A percentile compares a stretch with the other conserved stretches of the same genome.
Conservation (phyloP, 1,284 basidiomycete species). For the Lentinus polychrous region DNA sequence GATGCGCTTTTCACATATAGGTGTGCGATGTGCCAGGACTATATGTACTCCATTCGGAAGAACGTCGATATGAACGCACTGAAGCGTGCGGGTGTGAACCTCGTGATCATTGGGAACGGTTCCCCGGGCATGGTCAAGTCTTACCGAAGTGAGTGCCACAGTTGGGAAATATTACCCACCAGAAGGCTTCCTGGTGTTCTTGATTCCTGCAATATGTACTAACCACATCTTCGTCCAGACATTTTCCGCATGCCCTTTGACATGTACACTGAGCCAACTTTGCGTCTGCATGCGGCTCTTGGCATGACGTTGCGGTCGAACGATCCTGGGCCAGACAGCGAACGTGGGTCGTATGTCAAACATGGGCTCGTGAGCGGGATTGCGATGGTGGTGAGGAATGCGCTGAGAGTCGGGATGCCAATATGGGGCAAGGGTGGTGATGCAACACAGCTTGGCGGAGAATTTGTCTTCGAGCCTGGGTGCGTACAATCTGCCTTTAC, state of each 20-base stretch:
- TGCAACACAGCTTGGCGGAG: constrained; percentile 75
- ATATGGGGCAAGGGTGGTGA: constrained; percentile 78
- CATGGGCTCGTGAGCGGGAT: constrained; percentile 60
- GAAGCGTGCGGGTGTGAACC: constrained; percentile 44
- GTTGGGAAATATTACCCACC: not conserved
- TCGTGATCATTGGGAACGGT: constrained; percentile 78
- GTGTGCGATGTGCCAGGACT: constrained; percentile 81
- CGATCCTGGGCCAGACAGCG: constrained; percentile 38
- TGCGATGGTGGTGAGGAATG: constrained; percentile 62
- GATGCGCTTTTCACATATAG: constrained; percentile 23
- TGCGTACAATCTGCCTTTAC: constrained; percentile 18
- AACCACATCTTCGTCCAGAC: constrained; percentile 26
- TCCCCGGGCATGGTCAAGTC: constrained; percentile 65
- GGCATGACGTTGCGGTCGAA: constrained; percentile 63
- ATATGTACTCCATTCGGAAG: constrained; percentile 62
- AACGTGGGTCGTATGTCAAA: constrained; percentile 56
- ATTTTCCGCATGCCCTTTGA: constrained; percentile 55
- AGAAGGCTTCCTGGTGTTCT: not conserved
- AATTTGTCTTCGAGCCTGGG: constrained; percentile 82
- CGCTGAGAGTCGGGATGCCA: constrained; percentile 65
- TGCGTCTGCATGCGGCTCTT: constrained; percentile 63
- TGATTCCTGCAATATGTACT: not conserved
- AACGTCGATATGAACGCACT: constrained; percentile 47
- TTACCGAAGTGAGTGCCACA: constrained; percentile 46
- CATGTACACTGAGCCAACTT: constrained; percentile 75